Conservation (phyloP, 805 yeast species). For the Ogataea angusta region DNA sequence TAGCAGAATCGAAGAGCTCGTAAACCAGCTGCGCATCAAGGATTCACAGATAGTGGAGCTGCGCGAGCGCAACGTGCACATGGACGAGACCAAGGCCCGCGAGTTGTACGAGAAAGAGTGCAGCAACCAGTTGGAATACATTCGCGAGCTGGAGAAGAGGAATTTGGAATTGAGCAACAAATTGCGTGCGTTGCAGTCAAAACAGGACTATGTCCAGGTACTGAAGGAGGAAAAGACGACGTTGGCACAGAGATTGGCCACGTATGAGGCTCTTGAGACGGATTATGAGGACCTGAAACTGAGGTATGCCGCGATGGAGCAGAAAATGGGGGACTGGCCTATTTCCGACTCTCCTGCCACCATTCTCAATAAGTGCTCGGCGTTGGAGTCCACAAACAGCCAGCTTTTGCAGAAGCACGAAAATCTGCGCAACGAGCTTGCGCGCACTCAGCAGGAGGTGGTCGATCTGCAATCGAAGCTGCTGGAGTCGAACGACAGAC, state of each 20-base stretch:
- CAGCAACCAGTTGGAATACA: slow-evolving; percentile 40
- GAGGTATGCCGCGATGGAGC: slow-evolving; percentile 45
- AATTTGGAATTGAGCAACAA: slow-evolving; percentile 52
- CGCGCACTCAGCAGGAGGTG: slow-evolving; percentile 10
- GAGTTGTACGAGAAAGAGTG: slow-evolving; percentile 32
- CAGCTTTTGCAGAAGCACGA: slow-evolving; percentile 8
- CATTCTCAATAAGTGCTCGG: not conserved
- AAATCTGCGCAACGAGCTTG: slow-evolving; percentile 8
- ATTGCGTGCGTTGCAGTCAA: slow-evolving; percentile 46
- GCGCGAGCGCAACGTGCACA: slow-evolving; percentile 1
- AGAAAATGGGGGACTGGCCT: slow-evolving; percentile 35
- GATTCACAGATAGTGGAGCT: slow-evolving; percentile 14
- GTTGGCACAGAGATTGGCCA: slow-evolving; percentile 37
- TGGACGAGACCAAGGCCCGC: slow-evolving; percentile 30
- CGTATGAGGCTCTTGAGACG: slow-evolving; percentile 41
- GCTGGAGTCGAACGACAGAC: slow-evolving; percentile 6
- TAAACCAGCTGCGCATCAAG: slow-evolving; percentile 12
- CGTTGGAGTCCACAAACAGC: not conserved
- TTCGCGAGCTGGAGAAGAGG: slow-evolving; percentile 48
- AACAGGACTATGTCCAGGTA: slow-evolving; percentile 45
- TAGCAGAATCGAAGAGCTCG: slow-evolving; percentile 24
- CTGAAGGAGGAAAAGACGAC: slow-evolving; percentile 53
- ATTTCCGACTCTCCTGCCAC: not conserved
- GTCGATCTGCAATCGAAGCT: slow-evolving; percentile 15
- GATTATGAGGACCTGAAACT: slow-evolving; percentile 47